Base-by-base conservation (phyloP, 768 basidiomycete genomes). In the Lyophyllum semitale region DNA sequence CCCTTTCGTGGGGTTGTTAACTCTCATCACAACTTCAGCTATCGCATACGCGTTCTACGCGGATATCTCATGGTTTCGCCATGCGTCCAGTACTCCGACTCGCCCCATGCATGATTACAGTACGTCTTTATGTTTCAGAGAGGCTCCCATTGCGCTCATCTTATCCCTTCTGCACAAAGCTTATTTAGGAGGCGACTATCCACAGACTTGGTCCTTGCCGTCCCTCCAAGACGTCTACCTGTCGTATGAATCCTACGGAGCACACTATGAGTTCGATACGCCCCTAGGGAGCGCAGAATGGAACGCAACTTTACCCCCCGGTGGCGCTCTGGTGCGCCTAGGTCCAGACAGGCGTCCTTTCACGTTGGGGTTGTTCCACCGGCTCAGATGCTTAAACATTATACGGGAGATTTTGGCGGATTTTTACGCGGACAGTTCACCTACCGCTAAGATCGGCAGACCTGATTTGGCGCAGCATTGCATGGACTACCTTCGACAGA, bases 281-380 rank as follows among this genome's bases (percentile, higher is more conserved):
- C 48, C 48, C 7, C 48, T 50, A 4, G 48, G 48, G 8, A 40
- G 37, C n/a, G 15, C 25, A 3, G 48, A 50, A 18, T 50, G 48
- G 48, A 50, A 50, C 23, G 25, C 9, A 20, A 37, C 37, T n/a
- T 12, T 50, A 3, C 48, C 48, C 3, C 4, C 37, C 3, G 23
- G 26, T 23, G 48, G 48, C 9, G 38, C 35, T 13, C 4, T 50
- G 17, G 25, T 38, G 11, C 33, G 37, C 11, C 33, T 33, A 13
- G 23, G 11, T 13, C 41, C 41, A 8, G 33, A 27, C 6, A n/a
- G 20, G 8, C 48, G 33, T n/a, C 35, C 48, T 23, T 75, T 65
- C 57, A 71, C 65, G 8, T 61, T 73, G 38, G 68, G 69, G 1
- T 68, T 75, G 66, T 64, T 74, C 40, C 74, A 75, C 54, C 70